Evolutionary conservation across 2,329 filamentous ascomycete species (phyloP).

Genomic region (Chaetomium sp.): DNA sequence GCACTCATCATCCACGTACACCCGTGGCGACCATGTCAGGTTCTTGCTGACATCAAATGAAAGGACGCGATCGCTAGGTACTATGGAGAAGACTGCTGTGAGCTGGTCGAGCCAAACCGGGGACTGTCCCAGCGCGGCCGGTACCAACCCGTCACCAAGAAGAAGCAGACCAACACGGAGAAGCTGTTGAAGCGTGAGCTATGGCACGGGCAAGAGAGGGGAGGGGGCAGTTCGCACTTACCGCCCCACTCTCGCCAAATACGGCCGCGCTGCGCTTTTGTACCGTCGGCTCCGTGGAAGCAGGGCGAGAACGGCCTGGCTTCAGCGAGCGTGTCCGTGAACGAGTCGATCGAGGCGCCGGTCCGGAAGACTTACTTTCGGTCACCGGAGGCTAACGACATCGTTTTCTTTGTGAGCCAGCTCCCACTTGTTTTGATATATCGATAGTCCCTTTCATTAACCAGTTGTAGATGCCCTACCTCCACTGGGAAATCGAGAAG

Average conservation of each 20-base stretch:
- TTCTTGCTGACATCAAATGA: not conserved
- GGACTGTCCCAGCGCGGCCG: slow-evolving; percentile 8
- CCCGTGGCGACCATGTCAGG: too few relatives aligned
- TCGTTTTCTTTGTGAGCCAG: slow-evolving; percentile 19
- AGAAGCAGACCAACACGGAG: slow-evolving; percentile 19
- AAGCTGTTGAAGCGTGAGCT: slow-evolving; percentile 21
- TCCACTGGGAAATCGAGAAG: slow-evolving; percentile 23
- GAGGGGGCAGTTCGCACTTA: slow-evolving; percentile 16
- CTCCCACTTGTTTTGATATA: not conserved
- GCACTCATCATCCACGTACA: not conserved
- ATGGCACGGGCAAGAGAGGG: slow-evolving; percentile 21
- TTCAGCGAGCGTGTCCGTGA: too few relatives aligned
- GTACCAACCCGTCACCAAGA: slow-evolving; percentile 12
- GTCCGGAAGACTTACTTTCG: slow-evolving; percentile 1
- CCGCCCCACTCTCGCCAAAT: slow-evolving; percentile 21
- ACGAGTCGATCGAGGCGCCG: too few relatives aligned
- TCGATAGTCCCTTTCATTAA: not conserved
- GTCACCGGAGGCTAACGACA: slow-evolving; percentile 12
- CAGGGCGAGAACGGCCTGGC: not conserved
- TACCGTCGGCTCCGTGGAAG: slow-evolving; percentile 15
- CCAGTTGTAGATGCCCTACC: slow-evolving; percentile 12
- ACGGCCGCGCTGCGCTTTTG: slow-evolving; percentile 19
- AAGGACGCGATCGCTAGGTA: slow-evolving; percentile 19
- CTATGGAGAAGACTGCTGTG: slow-evolving; percentile 17
- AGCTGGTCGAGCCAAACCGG: slow-evolving; percentile 8